Conservation (phyloP, 768 basidiomycete genomes). For the Russula lepida region DNA sequence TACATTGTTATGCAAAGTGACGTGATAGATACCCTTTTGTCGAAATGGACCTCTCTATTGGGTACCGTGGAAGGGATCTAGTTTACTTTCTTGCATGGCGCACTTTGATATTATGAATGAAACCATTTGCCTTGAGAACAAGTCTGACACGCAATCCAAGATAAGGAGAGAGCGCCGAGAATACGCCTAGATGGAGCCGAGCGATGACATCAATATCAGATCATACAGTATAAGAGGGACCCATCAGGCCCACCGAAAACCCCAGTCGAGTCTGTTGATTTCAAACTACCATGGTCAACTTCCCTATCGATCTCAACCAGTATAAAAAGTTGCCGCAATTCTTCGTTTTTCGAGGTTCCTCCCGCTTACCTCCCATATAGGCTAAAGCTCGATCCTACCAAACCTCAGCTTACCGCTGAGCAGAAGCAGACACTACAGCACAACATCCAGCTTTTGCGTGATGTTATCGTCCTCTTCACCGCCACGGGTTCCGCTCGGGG, state of each 20-base stretch:
- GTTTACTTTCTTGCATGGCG: not conserved
- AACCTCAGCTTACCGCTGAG: constrained; percentile 52
- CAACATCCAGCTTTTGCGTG: constrained; percentile 77
- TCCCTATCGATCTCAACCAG: constrained; percentile 19
- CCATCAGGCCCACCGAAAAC: not conserved
- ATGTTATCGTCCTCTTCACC: constrained; percentile 81
- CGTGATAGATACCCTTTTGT: not conserved
- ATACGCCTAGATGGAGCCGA: not conserved
- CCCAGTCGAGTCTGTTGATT: not conserved
- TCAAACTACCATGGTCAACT: constrained; percentile 18
- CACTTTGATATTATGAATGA: not conserved
- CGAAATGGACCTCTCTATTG: not conserved
- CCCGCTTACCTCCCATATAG: constrained; percentile 29
- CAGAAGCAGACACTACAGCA: constrained; percentile 48
- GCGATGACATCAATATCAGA: not conserved
- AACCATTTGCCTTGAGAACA: not conserved
- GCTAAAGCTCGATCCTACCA: constrained; percentile 63
- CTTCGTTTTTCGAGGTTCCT: not conserved
- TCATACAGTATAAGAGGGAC: not conserved
- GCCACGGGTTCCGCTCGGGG: constrained; percentile 80
- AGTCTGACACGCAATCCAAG: too few relatives aligned
- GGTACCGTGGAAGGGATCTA: not conserved
- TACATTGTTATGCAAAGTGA: not conserved
- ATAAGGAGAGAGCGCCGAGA: too few relatives aligned
- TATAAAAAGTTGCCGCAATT: constrained; percentile 15